Evolutionary conservation across 495 filamentous ascomycete species (phyloP).

Genomic region (Penicillium maclennaniae): DNA sequence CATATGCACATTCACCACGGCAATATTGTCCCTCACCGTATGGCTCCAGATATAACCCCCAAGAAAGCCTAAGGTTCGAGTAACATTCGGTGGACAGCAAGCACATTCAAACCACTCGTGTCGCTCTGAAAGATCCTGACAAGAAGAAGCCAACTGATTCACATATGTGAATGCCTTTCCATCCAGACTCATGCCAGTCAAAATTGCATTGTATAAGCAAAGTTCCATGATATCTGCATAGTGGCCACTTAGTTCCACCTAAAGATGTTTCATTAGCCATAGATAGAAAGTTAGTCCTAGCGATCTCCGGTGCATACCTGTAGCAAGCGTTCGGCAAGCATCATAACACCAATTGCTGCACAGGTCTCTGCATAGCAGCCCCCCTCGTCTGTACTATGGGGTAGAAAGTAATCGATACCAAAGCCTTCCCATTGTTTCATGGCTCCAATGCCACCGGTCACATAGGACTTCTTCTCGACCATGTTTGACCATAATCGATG

Average conservation of each 20-base stretch:
- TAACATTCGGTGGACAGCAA: slow-evolving; percentile 57
- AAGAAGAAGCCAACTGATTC: slow-evolving; percentile 53
- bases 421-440: slow-evolving; percentile 61
- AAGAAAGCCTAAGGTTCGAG: slow-evolving; percentile 48
- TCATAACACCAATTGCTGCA: slow-evolving; percentile 57
- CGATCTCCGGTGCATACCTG: slow-evolving; percentile 24
- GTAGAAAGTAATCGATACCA: slow-evolving; percentile 55
- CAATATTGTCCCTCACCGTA: slow-evolving; percentile 17
- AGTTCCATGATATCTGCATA: slow-evolving; percentile 59
- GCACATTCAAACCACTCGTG: slow-evolving; percentile 53
- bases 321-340: slow-evolving; percentile 53
- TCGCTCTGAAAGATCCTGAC: slow-evolving; percentile 38
- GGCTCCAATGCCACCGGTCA: slow-evolving; percentile 58
- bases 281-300: not conserved
- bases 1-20: slow-evolving; percentile 48
- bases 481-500: slow-evolving; percentile 54
- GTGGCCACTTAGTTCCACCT: slow-evolving; percentile 47
- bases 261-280: slow-evolving; percentile 1
- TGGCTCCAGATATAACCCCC: slow-evolving; percentile 53
- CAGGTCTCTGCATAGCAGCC: slow-evolving; percentile 63
- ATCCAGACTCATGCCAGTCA: slow-evolving; percentile 46
- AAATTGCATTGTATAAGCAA: slow-evolving; percentile 56
- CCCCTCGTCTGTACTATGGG: slow-evolving; percentile 53
- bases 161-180: slow-evolving; percentile 50
- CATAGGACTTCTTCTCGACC: slow-evolving; percentile 56